These are phyloP conservation scores for Glutinoglossum americanum DNA, from an alignment of 495 filamentous ascomycete genomes.

Conservation along the genomic window DNA sequence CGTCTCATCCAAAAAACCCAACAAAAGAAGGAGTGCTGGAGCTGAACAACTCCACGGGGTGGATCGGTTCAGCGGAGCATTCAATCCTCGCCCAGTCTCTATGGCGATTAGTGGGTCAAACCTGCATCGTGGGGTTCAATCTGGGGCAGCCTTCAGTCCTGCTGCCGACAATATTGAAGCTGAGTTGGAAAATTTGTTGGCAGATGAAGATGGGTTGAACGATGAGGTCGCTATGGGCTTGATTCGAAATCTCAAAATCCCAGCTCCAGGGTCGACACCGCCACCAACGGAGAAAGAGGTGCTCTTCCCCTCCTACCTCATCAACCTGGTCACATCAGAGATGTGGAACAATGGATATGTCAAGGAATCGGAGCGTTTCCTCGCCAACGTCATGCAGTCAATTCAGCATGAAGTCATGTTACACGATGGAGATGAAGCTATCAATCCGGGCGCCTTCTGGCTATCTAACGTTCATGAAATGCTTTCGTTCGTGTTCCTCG, in stretches of 20 bases:
- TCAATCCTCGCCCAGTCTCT: slow-evolving; percentile 85
- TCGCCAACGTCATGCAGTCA: slow-evolving; percentile 98
- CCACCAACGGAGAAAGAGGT: slow-evolving; percentile 95
- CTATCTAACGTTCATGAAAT: slow-evolving; percentile 98
- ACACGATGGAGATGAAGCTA: slow-evolving; percentile 88
- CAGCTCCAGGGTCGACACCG: slow-evolving; percentile 58
- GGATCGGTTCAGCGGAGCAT: slow-evolving; percentile 78
- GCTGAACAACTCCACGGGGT: slow-evolving; percentile 59
- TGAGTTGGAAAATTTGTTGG: slow-evolving; percentile 79
- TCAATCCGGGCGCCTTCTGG: slow-evolving; percentile 98
- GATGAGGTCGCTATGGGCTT: slow-evolving; percentile 91
- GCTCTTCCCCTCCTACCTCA: slow-evolving; percentile 92
- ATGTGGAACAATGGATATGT: slow-evolving; percentile 99
- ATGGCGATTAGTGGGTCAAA: slow-evolving; percentile 59
- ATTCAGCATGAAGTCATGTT: slow-evolving; percentile 99
- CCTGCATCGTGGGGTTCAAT: slow-evolving; percentile 38
- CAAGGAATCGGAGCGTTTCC: slow-evolving; percentile 95
- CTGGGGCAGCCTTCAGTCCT: slow-evolving; percentile 52
- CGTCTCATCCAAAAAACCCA: slow-evolving; percentile 91
- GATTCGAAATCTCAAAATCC: slow-evolving; percentile 91
- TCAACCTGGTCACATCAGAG: slow-evolving; percentile 96
- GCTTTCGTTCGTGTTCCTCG: slow-evolving; percentile 98
- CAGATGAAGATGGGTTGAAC: slow-evolving; percentile 86
- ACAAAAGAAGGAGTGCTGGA: slow-evolving; percentile 85
- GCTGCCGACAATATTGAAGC: slow-evolving; percentile 71